Percentiles rank a stretch among this genome's conserved stretches.
Conservation (phyloP, 192 early-diverging fungal species). For the Entomortierella chlamydospora region DNA sequence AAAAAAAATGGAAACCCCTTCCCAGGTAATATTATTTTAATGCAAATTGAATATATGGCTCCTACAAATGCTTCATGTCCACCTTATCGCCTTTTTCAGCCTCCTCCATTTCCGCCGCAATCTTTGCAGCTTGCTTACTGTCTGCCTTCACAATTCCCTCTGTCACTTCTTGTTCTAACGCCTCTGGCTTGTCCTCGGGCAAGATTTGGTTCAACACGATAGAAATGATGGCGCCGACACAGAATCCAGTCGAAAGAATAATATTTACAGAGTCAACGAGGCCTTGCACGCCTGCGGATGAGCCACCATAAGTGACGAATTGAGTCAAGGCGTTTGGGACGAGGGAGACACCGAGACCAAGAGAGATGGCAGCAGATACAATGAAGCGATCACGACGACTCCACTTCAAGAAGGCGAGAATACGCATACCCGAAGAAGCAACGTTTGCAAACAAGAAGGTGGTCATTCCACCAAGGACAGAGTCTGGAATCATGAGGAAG, state of each 20-base stretch:
- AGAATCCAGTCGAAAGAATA: conserved; percentile 57
- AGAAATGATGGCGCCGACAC: conserved; percentile 55
- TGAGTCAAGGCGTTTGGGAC: conserved; percentile 51
- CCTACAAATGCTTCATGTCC: conserved; percentile 40
- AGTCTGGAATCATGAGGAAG: conserved; percentile 59
- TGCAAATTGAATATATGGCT: no score
- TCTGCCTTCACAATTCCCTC: conserved; percentile 25
- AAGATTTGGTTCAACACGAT: conserved; percentile 57
- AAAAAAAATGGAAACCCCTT: no score
- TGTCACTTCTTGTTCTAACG: conserved; percentile 12
- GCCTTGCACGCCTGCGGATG: conserved; percentile 41
- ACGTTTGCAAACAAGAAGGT: conserved; percentile 65
- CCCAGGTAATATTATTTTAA: no score
- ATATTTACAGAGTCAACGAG: conserved; percentile 57
- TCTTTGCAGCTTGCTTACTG: conserved; percentile 44
- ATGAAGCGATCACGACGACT: conserved; percentile 66
- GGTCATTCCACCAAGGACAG: conserved; percentile 66
- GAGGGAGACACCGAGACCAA: conserved; percentile 62
- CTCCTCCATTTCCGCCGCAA: conserved; percentile 50
- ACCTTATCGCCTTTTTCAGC: conserved; percentile 36
- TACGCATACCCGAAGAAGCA: conserved; percentile 64
- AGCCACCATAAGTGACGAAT: conserved; percentile 34
- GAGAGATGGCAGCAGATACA: conserved; percentile 55
- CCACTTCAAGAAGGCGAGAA: conserved; percentile 64
- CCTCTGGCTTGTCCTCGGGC: conserved; percentile 49